These are phyloP conservation scores for Starmerella floris DNA, from an alignment of 805 yeast species.

Conservation along the genomic window DNA sequence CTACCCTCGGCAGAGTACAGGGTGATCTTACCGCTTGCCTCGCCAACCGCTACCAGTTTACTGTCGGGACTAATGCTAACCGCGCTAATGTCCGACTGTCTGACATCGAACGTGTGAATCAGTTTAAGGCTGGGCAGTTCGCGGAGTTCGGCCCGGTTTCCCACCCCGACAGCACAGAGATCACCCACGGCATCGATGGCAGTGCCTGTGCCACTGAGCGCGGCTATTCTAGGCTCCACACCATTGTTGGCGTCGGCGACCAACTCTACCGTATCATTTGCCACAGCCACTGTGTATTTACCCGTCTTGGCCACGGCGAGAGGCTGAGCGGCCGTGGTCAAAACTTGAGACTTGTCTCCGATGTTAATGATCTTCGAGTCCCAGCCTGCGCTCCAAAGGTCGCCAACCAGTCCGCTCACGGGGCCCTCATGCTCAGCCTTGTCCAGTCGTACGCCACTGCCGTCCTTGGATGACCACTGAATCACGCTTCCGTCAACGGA, in stretches of 20 bases:
- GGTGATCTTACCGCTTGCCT: constrained; percentile 71
- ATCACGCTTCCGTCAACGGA: constrained; percentile 69
- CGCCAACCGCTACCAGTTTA: constrained; percentile 67
- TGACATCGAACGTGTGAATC: constrained; percentile 31
- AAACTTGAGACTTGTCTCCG: constrained; percentile 26
- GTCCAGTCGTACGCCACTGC: constrained; percentile 26
- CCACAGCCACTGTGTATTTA: constrained; percentile 33
- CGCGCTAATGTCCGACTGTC: constrained; percentile 50
- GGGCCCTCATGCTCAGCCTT: constrained; percentile 48
- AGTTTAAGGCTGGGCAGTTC: constrained; percentile 25
- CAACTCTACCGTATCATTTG: constrained; percentile 33
- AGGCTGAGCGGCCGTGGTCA: constrained; percentile 36
- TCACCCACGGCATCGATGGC: constrained; percentile 29
- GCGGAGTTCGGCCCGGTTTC: constrained; percentile 34
- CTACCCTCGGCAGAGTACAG: constrained; percentile 38
- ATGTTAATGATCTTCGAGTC: constrained; percentile 55
- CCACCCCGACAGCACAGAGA: constrained; percentile 40
- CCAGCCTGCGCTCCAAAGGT: constrained; percentile 54
- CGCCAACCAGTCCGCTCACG: constrained; percentile 41
- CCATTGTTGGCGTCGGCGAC: constrained; percentile 21
- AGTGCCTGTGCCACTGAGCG: constrained; percentile 8
- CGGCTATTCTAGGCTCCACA: not conserved
- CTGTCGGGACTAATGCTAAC: constrained; percentile 61
- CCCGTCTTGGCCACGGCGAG: constrained; percentile 28
- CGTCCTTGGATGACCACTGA: constrained; percentile 39